Conservation (phyloP, 306 rosid genomes). For the Casuarina cunninghamiana region DNA sequence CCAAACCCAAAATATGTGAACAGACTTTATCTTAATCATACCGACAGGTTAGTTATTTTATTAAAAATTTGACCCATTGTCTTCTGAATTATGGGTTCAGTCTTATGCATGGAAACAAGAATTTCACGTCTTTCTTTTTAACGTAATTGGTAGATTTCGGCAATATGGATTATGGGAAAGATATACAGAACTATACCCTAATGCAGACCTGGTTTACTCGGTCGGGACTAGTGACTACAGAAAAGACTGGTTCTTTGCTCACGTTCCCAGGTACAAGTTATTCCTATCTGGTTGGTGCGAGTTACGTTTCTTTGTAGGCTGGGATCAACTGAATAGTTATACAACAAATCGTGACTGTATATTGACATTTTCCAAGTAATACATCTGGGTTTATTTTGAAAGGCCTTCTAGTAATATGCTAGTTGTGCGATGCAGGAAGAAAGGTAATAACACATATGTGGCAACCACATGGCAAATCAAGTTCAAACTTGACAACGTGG, state of each 20-base stretch:
- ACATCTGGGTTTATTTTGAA: too few species aligned
- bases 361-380: too few species aligned
- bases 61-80: too few species aligned
- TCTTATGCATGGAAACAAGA: too few species aligned
- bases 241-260: constrained; percentile 96
- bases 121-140: background rate
- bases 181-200: constrained; percentile 79
- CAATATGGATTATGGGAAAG: constrained; percentile 96
- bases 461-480: constrained; percentile 96
- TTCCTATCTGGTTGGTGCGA: background rate
- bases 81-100: too few species aligned
- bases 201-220: constrained; percentile 65
- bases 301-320: background rate
- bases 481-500: constrained; percentile 55
- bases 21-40: constrained; percentile 72
- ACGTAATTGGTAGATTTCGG: constrained; percentile 55
- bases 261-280: constrained; percentile 67
- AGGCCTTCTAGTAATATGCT: background rate
- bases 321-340: too few species aligned
- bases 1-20: constrained; percentile 75
- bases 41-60: constrained; percentile 57
- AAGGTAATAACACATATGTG: constrained; percentile 60
- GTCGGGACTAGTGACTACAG: constrained; percentile 63
- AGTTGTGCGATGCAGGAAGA: constrained; percentile 49
- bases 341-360: too few species aligned